Percentiles rank a stretch among this genome's conserved stretches.
Conservation (phyloP, 1,284 basidiomycete species). For the Cryptococcus floricola region DNA sequence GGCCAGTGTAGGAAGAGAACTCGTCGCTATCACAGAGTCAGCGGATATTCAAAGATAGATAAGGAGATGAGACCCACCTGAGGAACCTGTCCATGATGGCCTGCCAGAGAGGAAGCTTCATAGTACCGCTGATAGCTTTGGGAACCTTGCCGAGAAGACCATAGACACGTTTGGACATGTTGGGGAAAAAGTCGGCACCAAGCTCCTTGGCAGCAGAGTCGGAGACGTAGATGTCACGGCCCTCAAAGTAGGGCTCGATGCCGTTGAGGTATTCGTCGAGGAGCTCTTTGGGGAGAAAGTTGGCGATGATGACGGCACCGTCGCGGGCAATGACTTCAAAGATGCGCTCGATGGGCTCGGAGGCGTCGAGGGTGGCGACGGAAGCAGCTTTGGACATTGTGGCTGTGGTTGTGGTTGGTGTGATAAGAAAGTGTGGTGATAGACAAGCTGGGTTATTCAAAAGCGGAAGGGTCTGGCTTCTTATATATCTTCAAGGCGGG, state of each 20-base stretch:
- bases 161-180: constrained; percentile 9
- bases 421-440: too few relatives aligned
- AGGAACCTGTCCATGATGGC: constrained; percentile 12
- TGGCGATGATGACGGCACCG: constrained; percentile 15
- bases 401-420: too few relatives aligned
- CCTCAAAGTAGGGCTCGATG: constrained; percentile 13
- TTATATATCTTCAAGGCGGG: too few relatives aligned
- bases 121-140: constrained; percentile 2
- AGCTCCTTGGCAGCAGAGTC: constrained; percentile 5
- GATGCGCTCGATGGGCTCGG: constrained; percentile 16
- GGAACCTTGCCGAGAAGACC: constrained; percentile 6
- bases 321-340: constrained; percentile 13
- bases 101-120: constrained; percentile 7
- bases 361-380: constrained; percentile 10
- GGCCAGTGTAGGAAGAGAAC: constrained; percentile 5
- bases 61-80: background rate
- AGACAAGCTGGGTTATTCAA: too few relatives aligned
- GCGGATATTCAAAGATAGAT: background rate
- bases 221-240: constrained; percentile 1
- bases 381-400: background rate
- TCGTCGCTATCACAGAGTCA: constrained; percentile 3
- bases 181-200: constrained; percentile 12
- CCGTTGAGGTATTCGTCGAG: constrained; percentile 4
- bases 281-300: constrained; percentile 11
- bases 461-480: too few relatives aligned